phyloP scores from a whole-genome alignment of 2,329 filamentous ascomycete species.

The Phialophora tarda region DNA sequence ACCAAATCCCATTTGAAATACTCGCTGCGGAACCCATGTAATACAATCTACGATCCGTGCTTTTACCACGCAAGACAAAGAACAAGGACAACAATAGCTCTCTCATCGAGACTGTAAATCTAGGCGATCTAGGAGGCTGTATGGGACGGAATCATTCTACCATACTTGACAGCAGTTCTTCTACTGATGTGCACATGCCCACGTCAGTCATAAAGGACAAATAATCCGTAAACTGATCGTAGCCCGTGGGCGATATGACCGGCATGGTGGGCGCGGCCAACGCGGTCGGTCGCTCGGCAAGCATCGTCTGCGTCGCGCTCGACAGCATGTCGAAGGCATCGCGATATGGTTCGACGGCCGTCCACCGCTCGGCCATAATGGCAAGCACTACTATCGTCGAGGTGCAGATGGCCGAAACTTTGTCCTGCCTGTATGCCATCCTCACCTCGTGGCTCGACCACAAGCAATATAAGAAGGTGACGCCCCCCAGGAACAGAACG shows the following conservation, averaged over 20 bases:
- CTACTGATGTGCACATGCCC: conserved; percentile 24
- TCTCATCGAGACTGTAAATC: no score
- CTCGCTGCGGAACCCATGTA: no score
- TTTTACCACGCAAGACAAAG: no score
- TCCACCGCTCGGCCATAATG: conserved; percentile 31
- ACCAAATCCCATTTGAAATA: no score
- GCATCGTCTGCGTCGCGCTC: conserved; percentile 1
- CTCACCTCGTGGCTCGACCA: conserved; percentile 18
- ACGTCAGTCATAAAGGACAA: conserved; percentile 23
- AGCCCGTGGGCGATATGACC: conserved; percentile 9
- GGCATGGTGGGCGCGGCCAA: conserved; percentile 8
- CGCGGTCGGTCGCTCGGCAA: neutral
- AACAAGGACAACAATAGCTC: no score
- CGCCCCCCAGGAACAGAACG: conserved; percentile 25
- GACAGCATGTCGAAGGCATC: conserved; percentile 28
- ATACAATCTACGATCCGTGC: no score
- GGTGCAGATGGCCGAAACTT: conserved; percentile 18
- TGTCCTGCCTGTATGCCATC: neutral
- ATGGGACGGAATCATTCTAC: neutral
- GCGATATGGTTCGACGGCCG: conserved; percentile 19
- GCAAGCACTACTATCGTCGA: conserved; percentile 18
- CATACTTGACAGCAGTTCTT: conserved; percentile 19
- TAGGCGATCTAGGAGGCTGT: no score
- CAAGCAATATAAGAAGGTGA: conserved; percentile 29
- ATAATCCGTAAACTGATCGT: conserved; percentile 25